Conservation (phyloP, 2,329 filamentous ascomycete genomes). For the Nemania sp. region DNA sequence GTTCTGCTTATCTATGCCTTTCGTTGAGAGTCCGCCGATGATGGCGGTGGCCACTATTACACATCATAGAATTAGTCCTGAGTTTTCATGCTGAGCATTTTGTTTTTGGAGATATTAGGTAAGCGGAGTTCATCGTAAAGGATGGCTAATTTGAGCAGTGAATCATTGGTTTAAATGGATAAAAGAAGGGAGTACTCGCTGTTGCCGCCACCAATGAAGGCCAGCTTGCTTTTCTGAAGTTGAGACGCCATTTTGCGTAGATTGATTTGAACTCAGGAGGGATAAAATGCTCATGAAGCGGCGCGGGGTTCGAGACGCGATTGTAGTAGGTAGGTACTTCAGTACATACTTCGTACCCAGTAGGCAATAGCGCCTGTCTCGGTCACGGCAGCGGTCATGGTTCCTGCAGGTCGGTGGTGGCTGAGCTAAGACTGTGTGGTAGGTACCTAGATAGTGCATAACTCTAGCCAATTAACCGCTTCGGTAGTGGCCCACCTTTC, state of each 20-base stretch:
- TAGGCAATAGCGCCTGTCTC: slow-evolving; percentile 2
- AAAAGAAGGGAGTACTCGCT: slow-evolving; percentile 32
- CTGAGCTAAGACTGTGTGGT: too few species aligned
- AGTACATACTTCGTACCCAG: background rate
- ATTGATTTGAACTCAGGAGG: slow-evolving; percentile 2
- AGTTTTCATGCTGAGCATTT: slow-evolving; percentile 1
- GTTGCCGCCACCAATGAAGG: slow-evolving; percentile 49
- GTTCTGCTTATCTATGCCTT: slow-evolving; percentile 48
- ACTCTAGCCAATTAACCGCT: too few species aligned
- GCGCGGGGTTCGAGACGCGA: slow-evolving; percentile 14
- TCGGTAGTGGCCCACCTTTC: too few species aligned
- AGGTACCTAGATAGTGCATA: too few species aligned
- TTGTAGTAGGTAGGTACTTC: too few species aligned
- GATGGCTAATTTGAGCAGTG: too few species aligned
- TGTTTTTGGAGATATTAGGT: background rate
- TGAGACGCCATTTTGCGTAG: slow-evolving; percentile 33
- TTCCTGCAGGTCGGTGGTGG: too few species aligned
- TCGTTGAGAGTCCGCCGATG: slow-evolving; percentile 51
- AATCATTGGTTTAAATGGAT: too few species aligned
- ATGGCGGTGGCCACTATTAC: slow-evolving; percentile 52
- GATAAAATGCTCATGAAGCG: background rate
- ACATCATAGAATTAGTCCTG: slow-evolving; percentile 4
- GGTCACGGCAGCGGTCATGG: slow-evolving; percentile 6
- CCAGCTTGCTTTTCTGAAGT: slow-evolving; percentile 36
- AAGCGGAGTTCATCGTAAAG: too few species aligned